These are phyloP conservation scores for Entophlyctis helioformis DNA, from an alignment of 192 early-diverging fungal species.

Conservation along the genomic window DNA sequence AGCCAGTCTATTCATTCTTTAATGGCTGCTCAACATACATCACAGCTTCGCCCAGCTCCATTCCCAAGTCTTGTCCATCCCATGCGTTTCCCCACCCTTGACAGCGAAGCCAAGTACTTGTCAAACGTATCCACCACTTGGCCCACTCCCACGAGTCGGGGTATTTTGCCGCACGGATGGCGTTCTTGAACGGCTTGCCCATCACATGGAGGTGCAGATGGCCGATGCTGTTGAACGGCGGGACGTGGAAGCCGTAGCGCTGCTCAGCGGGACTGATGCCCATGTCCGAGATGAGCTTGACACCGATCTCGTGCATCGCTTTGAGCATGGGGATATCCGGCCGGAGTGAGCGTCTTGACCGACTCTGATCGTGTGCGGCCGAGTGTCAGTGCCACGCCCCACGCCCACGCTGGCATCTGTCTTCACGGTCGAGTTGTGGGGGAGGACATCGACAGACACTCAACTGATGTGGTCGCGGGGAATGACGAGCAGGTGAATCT, in stretches of 20 bases:
- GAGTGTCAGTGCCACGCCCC: no score
- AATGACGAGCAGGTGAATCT: constrained; percentile 21
- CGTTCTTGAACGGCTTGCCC: constrained; percentile 34
- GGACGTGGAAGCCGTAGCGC: constrained; percentile 57
- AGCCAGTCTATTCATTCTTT: no score
- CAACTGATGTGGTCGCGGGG: constrained; percentile 16
- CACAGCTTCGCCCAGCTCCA: no score
- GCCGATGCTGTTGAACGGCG: constrained; percentile 53
- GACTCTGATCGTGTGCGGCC: no score
- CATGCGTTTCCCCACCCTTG: no score
- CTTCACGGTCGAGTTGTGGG: background rate
- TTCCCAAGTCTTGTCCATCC: no score
- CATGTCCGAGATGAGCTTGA: constrained; percentile 1
- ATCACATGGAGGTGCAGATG: constrained; percentile 62
- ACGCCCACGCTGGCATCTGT: background rate
- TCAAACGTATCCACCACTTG: constrained; percentile 22
- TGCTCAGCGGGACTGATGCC: constrained; percentile 1
- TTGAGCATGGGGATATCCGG: background rate
- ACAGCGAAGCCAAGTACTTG: no score
- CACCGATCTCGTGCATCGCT: constrained; percentile 5
- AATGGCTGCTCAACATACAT: no score
- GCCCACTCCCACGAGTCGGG: constrained; percentile 9
- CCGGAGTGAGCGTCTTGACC: no score
- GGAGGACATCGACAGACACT: background rate
- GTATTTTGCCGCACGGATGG: constrained; percentile 20